Conservation (phyloP, 228 moss, liverwort and hornwort genomes). For the Sphagnum magellanicum region DNA sequence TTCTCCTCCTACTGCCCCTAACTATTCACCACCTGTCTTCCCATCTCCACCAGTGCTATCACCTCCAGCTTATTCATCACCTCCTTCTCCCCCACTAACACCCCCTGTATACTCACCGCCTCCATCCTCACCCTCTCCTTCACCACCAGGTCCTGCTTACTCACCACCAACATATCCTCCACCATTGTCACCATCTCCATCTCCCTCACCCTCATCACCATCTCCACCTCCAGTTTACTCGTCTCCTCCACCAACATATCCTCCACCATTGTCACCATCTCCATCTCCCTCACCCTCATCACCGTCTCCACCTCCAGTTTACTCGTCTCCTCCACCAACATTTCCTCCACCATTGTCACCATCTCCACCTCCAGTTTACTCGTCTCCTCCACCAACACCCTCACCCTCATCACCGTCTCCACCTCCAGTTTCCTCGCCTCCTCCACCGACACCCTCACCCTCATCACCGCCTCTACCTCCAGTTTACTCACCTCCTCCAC, state of each 20-base stretch:
- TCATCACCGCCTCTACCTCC: neutral
- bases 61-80: neutral
- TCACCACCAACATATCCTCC: neutral
- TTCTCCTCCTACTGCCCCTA: neutral
- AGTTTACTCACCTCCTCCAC: neutral
- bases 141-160: slow-evolving; percentile 4
- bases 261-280: neutral
- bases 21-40: neutral
- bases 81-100: neutral
- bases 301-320: neutral
- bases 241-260: neutral
- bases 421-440: neutral
- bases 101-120: neutral
- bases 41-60: neutral
- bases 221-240: neutral
- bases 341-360: neutral
- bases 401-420: neutral
- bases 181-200: neutral
- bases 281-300: slow-evolving; percentile 6
- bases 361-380: neutral
- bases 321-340: neutral
- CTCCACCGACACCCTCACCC: neutral
- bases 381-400: neutral
- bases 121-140: neutral
- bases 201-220: neutral